Percentiles rank a stretch among this genome's conserved stretches.
These are phyloP conservation scores for Lactifluus echinatus DNA, from an alignment of 768 basidiomycete species.

Conservation along the genomic window DNA sequence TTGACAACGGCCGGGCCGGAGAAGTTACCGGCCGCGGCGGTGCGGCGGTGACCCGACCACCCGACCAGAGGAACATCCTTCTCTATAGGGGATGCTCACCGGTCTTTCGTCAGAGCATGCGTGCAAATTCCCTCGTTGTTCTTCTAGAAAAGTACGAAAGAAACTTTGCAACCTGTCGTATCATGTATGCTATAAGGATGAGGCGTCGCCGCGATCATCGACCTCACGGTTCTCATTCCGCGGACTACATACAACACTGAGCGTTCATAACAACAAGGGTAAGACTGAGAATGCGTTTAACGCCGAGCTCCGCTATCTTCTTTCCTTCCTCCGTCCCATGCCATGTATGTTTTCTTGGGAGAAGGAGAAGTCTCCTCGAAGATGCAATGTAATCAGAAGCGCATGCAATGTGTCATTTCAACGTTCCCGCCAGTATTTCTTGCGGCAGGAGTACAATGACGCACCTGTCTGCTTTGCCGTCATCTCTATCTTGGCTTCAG, in stretches of 20 bases:
- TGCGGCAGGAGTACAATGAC: background rate
- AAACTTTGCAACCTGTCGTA: background rate
- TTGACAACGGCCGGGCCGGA: no score
- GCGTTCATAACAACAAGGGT: background rate
- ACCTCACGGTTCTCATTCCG: background rate
- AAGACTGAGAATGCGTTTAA: background rate
- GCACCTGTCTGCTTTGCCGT: background rate
- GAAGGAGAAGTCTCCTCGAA: background rate
- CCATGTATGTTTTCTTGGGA: background rate
- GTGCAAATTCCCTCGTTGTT: background rate
- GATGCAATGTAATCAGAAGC: background rate
- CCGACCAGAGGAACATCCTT: no score
- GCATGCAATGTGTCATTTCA: background rate
- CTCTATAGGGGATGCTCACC: no score
- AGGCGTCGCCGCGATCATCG: background rate
- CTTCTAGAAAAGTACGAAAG: background rate
- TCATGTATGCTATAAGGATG: background rate
- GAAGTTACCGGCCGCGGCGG: background rate
- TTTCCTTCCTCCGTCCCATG: background rate
- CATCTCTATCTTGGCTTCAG: background rate
- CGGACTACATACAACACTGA: no score
- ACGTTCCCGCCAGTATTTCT: background rate
- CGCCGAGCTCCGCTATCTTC: background rate
- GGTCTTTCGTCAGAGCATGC: no score
- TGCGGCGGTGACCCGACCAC: no score